Base-by-base conservation (phyloP, 2,329 filamentous ascomycete species). In the Ophiostoma sp. region DNA sequence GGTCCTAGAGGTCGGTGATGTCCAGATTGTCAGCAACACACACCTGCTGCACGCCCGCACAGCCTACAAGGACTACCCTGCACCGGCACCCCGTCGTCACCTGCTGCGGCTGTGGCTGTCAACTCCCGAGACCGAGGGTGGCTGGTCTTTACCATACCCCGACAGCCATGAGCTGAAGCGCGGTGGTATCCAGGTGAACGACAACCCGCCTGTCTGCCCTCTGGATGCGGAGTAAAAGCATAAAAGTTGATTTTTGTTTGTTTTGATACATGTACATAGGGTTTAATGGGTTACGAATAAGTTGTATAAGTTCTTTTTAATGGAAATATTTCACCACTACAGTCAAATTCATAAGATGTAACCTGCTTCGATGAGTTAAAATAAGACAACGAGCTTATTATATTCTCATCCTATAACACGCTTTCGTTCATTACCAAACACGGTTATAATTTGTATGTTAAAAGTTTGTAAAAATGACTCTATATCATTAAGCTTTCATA, bases 181-280 rank as follows among this genome's bases (percentile, higher is more conserved):
- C 18, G 92, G 92, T 7, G 93, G 92, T 0, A 91, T 96, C 72
- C 93, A 96, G 80, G 92, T 97, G 2, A 86, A 96, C 77, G 86
- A 96, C 76, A 90, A 84, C 40, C 81, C 89, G 8, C 92, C 92
- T 1, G 85, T 88, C 66, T 90, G 89, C 58, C 88, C 89, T 9
- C 79, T 93, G 65, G 91, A 94, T 80, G 91, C 90, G 0, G 91
- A 94, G 77, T 94, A 85, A 40, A n/a, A 16, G 36, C 12, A 38
- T 93, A 85, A 4, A 63, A 42, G 4, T 64, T 12, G 7, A 12
- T 42, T 18, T 45, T 42, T 7, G 38, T 44, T 64, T 44, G 12
- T 64, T 60, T 36, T 27, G 5, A 8, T 18, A 64, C 60, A 18
- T 64, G 62, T 44, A 64, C 12, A 64, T 64, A 60, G 36, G 36